phyloP scores from a whole-genome alignment of 2,329 filamentous ascomycete genomes.

The Pestalotiopsis sp. region DNA sequence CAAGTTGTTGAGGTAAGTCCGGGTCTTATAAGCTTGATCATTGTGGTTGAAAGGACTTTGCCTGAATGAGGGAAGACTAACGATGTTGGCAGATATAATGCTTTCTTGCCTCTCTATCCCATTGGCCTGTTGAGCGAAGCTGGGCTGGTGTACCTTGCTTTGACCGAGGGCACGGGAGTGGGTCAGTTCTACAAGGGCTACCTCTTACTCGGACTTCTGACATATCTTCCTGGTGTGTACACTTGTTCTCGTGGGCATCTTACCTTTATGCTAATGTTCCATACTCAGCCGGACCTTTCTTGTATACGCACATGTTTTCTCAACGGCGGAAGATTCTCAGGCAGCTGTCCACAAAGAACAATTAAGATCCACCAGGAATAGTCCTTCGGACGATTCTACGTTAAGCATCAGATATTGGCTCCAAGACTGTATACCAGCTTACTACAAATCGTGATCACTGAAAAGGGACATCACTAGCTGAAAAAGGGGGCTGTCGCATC shows the following conservation, averaged over 20 bases:
- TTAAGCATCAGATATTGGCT: not conserved
- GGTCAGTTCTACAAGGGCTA: conserved; percentile 14
- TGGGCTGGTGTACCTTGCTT: conserved; percentile 50
- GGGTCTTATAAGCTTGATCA: not conserved
- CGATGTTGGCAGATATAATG: conserved; percentile 49
- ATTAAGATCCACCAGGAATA: not conserved
- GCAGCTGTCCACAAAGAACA: not conserved
- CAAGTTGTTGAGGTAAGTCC: conserved; percentile 53
- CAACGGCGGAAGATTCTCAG: conserved; percentile 14
- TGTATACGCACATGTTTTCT: conserved; percentile 15
- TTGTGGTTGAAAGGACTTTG: too few species aligned
- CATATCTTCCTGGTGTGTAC: conserved; percentile 15
- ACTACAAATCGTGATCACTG: not conserved
- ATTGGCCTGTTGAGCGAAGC: conserved; percentile 66
- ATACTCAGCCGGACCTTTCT: conserved; percentile 10
- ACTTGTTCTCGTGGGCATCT: not conserved
- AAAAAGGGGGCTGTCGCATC: not conserved
- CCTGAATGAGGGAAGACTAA: not conserved
- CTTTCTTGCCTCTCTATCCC: conserved; percentile 69
- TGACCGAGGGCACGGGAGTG: conserved; percentile 4
- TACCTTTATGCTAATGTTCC: not conserved
- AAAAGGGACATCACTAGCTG: not conserved
- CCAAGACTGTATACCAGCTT: not conserved
- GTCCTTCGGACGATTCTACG: not conserved
- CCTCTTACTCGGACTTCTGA: conserved; percentile 15